phyloP scores from a whole-genome alignment of 345 rosid species.

The Rhodomyrtus tomentosa region DNA sequence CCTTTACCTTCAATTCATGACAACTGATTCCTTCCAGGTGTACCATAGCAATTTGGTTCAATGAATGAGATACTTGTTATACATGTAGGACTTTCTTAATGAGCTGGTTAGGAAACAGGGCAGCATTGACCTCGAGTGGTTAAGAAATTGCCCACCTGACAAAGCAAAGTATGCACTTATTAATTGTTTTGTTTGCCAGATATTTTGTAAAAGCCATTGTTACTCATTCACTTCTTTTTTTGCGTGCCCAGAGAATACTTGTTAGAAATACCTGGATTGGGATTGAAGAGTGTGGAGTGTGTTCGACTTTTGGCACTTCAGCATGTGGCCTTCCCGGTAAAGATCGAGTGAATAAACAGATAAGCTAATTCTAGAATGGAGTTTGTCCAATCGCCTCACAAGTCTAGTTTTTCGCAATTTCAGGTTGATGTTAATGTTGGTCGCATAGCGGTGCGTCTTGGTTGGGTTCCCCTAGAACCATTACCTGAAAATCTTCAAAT shows the following conservation, averaged over 20 bases:
- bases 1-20: background rate
- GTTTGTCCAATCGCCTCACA: background rate
- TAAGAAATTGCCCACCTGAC: constrained; percentile 44
- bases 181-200: background rate
- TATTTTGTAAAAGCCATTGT: background rate
- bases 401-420: background rate
- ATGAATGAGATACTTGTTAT: background rate
- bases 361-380: background rate
- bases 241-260: constrained; percentile 32
- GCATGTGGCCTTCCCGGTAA: constrained; percentile 58
- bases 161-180: constrained; percentile 32
- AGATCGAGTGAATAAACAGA: background rate
- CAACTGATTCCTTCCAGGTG: background rate
- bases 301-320: constrained; percentile 45
- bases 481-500: constrained; percentile 40
- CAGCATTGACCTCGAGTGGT: constrained; percentile 64
- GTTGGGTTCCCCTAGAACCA: constrained; percentile 71
- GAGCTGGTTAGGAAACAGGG: constrained; percentile 18
- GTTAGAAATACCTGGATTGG: constrained; percentile 33
- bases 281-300: constrained; percentile 71
- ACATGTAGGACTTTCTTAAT: constrained; percentile 35
- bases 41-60: background rate
- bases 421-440: constrained; percentile 78
- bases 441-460: constrained; percentile 60
- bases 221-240: background rate